Base-by-base conservation (phyloP, 305 asterid species). In the Plantago lanceolata region DNA sequence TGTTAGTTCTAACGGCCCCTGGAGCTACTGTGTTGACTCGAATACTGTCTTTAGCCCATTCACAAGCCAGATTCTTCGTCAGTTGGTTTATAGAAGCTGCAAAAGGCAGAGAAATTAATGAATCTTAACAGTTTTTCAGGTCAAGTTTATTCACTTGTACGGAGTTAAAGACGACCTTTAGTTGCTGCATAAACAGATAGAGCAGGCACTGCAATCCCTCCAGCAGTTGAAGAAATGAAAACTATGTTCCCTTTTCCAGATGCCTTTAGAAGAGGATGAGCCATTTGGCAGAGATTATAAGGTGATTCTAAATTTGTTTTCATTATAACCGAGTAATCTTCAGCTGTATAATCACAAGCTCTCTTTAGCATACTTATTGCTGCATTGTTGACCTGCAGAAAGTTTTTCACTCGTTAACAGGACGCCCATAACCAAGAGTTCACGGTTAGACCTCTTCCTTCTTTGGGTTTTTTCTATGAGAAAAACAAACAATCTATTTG, bases 381-480 rank as follows among this genome's bases (percentile, higher is more conserved):
- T 13, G 96, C 96, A 52, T 85, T 85, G 63, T 88, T 88, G 19
- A 88, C 87, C 96, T 88, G n/a, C n/a, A n/a, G n/a, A n/a, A n/a
- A n/a, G n/a, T n/a, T n/a, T n/a, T n/a, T n/a, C n/a, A 7, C 18
- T 16, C 8, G 7, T 19, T 28, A 6, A 17, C 2, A 57, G 18
- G 3, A 33, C 37, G n/a, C n/a, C n/a, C n/a, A n/a, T n/a, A n/a
- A n/a, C n/a, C n/a, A n/a, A n/a, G n/a, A n/a, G n/a, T n/a, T n/a
- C n/a, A n/a, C n/a, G n/a, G n/a, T n/a, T n/a, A n/a, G n/a, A n/a
- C n/a, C n/a, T n/a, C n/a, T n/a, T n/a, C n/a, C n/a, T n/a, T n/a
- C n/a, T n/a, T n/a, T n/a, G n/a, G n/a, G n/a, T n/a, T n/a, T n/a
- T n/a, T n/a, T n/a, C n/a, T n/a, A n/a, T n/a, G n/a, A n/a, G n/a